phyloP scores from a whole-genome alignment of 306 rosid genomes.

The Medicago lupulina region DNA sequence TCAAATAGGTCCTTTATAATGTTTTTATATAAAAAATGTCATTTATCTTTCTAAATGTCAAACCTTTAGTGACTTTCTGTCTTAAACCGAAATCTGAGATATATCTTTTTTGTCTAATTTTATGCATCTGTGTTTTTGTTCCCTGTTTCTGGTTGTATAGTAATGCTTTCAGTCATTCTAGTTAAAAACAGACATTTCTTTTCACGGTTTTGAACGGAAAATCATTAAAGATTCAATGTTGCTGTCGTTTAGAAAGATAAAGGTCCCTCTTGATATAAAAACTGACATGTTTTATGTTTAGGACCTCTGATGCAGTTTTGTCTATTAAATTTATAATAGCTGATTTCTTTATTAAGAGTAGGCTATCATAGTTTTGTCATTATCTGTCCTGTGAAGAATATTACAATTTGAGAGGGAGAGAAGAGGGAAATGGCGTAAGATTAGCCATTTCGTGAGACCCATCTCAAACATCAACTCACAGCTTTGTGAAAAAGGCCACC shows the following conservation, averaged over 20 bases:
- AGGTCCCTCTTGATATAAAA: background rate
- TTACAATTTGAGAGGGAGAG: slow-evolving; percentile 44
- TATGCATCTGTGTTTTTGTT: background rate
- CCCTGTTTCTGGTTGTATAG: background rate
- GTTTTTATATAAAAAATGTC: too few species aligned
- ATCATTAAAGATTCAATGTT: background rate
- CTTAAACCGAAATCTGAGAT: background rate
- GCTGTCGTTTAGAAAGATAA: background rate
- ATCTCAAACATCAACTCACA: slow-evolving; percentile 42
- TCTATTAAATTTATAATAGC: background rate
- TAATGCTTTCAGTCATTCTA: background rate
- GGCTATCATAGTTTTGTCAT: slow-evolving; percentile 18
- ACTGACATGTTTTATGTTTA: background rate
- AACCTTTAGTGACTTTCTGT: background rate
- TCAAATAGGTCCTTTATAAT: background rate
- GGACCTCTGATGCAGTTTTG: background rate
- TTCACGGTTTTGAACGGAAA: background rate
- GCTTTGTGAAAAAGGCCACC: slow-evolving; percentile 39
- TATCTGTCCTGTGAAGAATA: slow-evolving; percentile 13
- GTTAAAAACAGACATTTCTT: background rate
- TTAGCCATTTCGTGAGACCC: slow-evolving; percentile 50
- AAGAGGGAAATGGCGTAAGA: slow-evolving; percentile 48
- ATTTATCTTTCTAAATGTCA: too few species aligned
- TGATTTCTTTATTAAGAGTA: background rate
- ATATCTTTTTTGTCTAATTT: background rate